Evolutionary conservation across 2,329 filamentous ascomycete genomes (phyloP), one percentile per base, ranked within the genome.

Genomic region (Fusarium sp.): DNA sequence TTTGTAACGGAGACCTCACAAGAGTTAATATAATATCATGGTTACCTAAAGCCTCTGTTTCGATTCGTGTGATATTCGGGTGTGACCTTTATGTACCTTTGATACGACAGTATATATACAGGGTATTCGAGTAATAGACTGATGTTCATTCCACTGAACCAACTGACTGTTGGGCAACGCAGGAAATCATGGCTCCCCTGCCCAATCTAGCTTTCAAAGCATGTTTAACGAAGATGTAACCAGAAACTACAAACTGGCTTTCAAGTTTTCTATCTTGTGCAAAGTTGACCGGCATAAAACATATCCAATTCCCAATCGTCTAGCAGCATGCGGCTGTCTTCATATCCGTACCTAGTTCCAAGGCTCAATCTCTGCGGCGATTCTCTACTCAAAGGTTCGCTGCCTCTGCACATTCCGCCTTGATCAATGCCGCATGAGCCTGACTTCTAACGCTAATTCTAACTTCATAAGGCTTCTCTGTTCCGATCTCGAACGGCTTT

Each of bases 11-110:
- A 42, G 11, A 8, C 21, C 21, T n/a, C 7, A 42, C 11, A n/a
- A n/a, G 12, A 42, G 3, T 15, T 1, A 15, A n/a, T 42, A 15
- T 9, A 2, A 15, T n/a, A n/a, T 15, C 1, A 42, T 42, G 38
- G 1, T 42, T 13, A 4, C 8, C 12, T 15, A 3, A 6, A 42
- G 4, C 21, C 21, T 42, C 21, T 42, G 1, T n/a, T 42, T 15
- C 6, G 12, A n/a, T 9, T n/a, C 12, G 2, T n/a, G 38, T 40
- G 21, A 15, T 40, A 40, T 15, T n/a, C 21, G 5, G 21, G 5
- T 40, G 38, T n/a, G 38, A n/a, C 7, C 1, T n/a, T n/a, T 15
- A 13, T 9, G 12, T 40, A 5, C 7, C 21, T 42, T 42, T 9
- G 7, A 42, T 15, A 42, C 3, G 21, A n/a, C 7, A 5, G 12